Evolutionary conservation across 345 rosid species (phyloP).

Genomic region (Barbarea vulgaris): DNA sequence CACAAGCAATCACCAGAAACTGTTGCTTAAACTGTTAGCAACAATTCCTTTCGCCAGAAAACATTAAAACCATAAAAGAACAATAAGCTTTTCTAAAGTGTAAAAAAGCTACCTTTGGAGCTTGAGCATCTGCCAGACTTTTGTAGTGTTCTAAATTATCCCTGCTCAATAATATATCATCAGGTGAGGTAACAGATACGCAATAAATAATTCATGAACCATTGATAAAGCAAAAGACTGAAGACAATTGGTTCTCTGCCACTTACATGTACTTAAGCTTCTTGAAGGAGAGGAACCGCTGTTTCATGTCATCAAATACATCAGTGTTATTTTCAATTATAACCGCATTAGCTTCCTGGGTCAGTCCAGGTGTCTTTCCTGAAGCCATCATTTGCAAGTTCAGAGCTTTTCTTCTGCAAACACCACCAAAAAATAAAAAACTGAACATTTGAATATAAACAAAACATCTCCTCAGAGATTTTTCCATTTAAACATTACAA

Average conservation of each 20-base stretch:
- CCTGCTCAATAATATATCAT: conserved; percentile 48
- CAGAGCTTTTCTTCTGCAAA: conserved; percentile 23
- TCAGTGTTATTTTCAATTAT: conserved; percentile 36
- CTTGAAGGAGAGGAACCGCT: conserved; percentile 69
- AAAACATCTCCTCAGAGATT: conserved; percentile 5
- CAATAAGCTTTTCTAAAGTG: background rate
- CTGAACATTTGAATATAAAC: background rate
- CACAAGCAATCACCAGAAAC: conserved; percentile 98
- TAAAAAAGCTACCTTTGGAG: conserved; percentile 67
- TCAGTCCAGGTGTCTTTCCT: conserved; percentile 36
- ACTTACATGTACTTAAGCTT: conserved; percentile 73
- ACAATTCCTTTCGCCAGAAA: conserved; percentile 21
- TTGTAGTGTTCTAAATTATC: conserved; percentile 66
- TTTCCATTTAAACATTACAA: conserved; percentile 6
- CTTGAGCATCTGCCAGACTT: conserved; percentile 70
- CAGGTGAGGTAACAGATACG: background rate
- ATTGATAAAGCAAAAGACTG: conserved; percentile 40
- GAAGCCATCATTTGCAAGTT: conserved; percentile 39
- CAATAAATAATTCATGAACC: conserved; percentile 9
- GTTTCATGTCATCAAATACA: conserved; percentile 67
- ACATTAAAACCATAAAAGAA: conserved; percentile 5
- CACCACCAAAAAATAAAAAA: conserved; percentile 1
- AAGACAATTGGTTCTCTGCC: background rate
- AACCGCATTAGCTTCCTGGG: conserved; percentile 39
- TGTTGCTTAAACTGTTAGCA: conserved; percentile 49